Conservation (phyloP, 1,139 yeast genomes). For the Blastobotrys capitulatus region DNA sequence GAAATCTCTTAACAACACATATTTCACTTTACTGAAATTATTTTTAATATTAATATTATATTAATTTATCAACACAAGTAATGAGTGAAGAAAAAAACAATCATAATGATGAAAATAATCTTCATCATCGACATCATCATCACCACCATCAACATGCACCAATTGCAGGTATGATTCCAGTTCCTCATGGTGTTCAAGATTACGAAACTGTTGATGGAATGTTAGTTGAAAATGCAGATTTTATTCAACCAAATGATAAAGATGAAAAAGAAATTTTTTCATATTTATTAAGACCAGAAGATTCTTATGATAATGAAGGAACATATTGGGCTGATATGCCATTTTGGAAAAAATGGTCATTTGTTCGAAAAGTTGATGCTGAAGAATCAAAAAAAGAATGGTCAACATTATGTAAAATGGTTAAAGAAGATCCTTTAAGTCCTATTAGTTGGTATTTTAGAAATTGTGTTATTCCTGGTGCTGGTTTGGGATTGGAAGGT, state of each 20-base stretch:
- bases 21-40: too few relatives aligned
- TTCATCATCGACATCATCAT: constrained; percentile 26
- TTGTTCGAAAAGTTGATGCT: constrained; percentile 28
- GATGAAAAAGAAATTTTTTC: constrained; percentile 33
- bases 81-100: neutral
- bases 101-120: neutral
- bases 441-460: constrained; percentile 35
- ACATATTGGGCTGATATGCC: constrained; percentile 38
- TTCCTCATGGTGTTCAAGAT: constrained; percentile 34
- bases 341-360: constrained; percentile 23
- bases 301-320: constrained; percentile 30
- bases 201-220: constrained; percentile 33
- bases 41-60: too few relatives aligned
- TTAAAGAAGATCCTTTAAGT: constrained; percentile 32
- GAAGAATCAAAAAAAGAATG: constrained; percentile 30
- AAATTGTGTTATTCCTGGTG: constrained; percentile 36
- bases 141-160: constrained; percentile 33
- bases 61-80: too few relatives aligned
- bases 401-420: constrained; percentile 24
- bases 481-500: constrained; percentile 37
- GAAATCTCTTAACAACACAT: too few relatives aligned
- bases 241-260: constrained; percentile 25
- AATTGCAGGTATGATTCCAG: constrained; percentile 32
- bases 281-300: constrained; percentile 31
- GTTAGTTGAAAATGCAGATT: constrained; percentile 22